Evolutionary conservation across 495 filamentous ascomycete species (phyloP).

Genomic region (Aspergillus ostianus): DNA sequence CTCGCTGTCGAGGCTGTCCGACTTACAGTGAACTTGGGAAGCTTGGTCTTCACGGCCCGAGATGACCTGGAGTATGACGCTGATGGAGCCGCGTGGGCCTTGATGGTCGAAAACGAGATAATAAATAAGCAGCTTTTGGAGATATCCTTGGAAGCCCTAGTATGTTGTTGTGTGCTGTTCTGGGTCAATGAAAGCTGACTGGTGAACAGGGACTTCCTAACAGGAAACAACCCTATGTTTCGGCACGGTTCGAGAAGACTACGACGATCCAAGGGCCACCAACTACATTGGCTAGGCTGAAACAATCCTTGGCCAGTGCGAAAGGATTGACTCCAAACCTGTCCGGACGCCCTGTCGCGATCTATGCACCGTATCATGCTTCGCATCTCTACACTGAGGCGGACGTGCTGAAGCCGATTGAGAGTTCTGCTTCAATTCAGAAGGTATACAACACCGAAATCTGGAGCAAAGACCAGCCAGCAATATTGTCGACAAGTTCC

Average conservation of each 20-base stretch:
- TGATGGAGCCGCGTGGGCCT: conserved; percentile 25
- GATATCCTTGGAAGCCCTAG: conserved; percentile 17
- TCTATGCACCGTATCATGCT: conserved; percentile 82
- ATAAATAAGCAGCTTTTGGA: conserved; percentile 26
- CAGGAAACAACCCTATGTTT: neutral
- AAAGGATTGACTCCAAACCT: conserved; percentile 43
- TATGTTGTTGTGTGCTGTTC: neutral
- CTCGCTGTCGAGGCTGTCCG: conserved; percentile 68
- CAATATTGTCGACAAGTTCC: conserved; percentile 57
- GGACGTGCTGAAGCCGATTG: conserved; percentile 61
- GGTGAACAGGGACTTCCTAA: neutral
- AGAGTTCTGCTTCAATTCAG: conserved; percentile 17
- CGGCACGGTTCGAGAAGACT: neutral
- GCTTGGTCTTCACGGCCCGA: conserved; percentile 49
- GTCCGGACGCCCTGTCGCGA: conserved; percentile 53
- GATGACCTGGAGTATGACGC: conserved; percentile 9
- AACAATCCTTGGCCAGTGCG: conserved; percentile 52
- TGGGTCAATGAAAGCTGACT: neutral
- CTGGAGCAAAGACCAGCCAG: conserved; percentile 35
- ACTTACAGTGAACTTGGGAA: conserved; percentile 70
- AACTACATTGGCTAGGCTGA: conserved; percentile 29
- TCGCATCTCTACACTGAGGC: conserved; percentile 62
- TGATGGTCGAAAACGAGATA: conserved; percentile 36
- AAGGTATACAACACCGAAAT: conserved; percentile 14
- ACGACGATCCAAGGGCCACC: neutral